Conservation (phyloP, 2,329 filamentous ascomycete species). For the Dothistroma septosporum region DNA sequence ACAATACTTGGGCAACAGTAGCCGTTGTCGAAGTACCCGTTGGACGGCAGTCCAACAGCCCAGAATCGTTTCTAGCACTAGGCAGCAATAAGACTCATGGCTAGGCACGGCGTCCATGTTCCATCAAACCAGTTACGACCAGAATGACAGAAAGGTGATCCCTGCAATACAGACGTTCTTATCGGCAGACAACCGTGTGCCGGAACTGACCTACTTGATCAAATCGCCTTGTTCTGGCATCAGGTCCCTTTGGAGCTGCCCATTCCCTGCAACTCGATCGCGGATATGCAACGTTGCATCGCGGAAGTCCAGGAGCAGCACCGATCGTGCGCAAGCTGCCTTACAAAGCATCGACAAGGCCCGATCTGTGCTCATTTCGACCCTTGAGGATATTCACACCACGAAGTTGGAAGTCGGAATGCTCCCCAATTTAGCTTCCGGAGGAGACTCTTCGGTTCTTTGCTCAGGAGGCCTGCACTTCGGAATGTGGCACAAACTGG, state of each 20-base stretch:
- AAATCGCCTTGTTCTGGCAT: neutral
- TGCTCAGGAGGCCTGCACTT: neutral
- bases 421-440: constrained; percentile 5
- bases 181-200: neutral
- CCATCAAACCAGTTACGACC: neutral
- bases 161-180: neutral
- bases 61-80: neutral
- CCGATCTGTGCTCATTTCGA: constrained; percentile 8
- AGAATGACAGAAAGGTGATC: neutral
- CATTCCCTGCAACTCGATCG: too few relatives aligned
- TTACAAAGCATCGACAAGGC: neutral
- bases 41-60: neutral
- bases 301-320: neutral
- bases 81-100: neutral
- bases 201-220: neutral
- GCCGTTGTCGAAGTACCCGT: too few relatives aligned
- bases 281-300: neutral
- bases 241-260: neutral
- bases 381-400: constrained; percentile 4
- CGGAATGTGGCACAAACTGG: neutral
- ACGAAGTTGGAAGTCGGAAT: constrained; percentile 8
- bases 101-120: neutral
- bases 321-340: constrained; percentile 5
- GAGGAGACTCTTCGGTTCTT: constrained; percentile 3
- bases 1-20: neutral